A percentile compares a stretch with the other conserved stretches of the same genome.
Evolutionary conservation across 805 yeast genomes (phyloP).

Genomic region (Cyberlindnera mrakii): DNA sequence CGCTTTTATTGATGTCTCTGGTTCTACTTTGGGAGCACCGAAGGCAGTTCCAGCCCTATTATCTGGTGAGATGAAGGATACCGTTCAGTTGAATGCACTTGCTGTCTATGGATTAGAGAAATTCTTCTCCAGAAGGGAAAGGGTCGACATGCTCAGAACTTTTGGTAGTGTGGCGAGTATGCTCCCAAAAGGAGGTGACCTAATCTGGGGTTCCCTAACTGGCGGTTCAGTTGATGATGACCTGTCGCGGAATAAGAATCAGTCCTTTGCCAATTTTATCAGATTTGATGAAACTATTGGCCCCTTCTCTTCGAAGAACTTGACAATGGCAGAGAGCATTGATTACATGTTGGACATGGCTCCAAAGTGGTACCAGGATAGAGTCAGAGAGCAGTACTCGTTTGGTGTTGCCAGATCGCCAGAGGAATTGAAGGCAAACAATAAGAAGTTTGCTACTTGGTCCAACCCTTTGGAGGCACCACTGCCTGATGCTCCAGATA

Average conservation of each 20-base stretch:
- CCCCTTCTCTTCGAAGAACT: constrained; percentile 38
- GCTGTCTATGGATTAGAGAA: constrained; percentile 94
- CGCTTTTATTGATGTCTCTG: constrained; percentile 81
- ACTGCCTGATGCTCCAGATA: constrained; percentile 87
- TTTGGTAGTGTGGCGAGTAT: constrained; percentile 95
- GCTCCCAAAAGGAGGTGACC: constrained; percentile 93
- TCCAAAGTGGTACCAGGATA: constrained; percentile 68
- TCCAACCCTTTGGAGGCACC: constrained; percentile 90
- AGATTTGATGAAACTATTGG: constrained; percentile 48
- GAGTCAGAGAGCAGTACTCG: constrained; percentile 69
- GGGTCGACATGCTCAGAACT: constrained; percentile 76
- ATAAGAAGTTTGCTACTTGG: constrained; percentile 78
- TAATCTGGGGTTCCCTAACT: constrained; percentile 73
- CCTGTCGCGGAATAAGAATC: constrained; percentile 24
- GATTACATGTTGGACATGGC: constrained; percentile 57
- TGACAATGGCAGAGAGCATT: constrained; percentile 63
- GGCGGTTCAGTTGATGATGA: constrained; percentile 67
- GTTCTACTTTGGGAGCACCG: constrained; percentile 90
- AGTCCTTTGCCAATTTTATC: constrained; percentile 68
- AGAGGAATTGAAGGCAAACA: constrained; percentile 56
- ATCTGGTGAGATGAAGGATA: constrained; percentile 98
- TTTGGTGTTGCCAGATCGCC: constrained; percentile 63
- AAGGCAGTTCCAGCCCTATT: constrained; percentile 85
- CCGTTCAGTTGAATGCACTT: constrained; percentile 85
- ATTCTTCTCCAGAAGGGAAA: constrained; percentile 83